These are phyloP conservation scores for Quercus dentata DNA, from an alignment of 306 rosid species.

Conservation along the genomic window DNA sequence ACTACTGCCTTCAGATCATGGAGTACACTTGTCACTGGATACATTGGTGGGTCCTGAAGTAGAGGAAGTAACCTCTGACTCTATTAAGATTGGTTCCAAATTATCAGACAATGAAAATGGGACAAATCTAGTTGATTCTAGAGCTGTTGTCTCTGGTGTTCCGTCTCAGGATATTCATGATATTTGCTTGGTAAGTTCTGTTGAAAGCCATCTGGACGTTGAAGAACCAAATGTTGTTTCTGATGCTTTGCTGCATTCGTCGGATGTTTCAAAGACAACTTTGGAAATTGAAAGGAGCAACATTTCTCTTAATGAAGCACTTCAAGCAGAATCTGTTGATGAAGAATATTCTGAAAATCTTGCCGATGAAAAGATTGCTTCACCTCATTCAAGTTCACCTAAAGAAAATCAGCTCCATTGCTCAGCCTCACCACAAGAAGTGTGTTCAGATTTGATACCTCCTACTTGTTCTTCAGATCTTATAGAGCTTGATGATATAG, in stretches of 20 bases:
- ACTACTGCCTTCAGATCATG: conserved; percentile 32
- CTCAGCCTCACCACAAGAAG: conserved; percentile 36
- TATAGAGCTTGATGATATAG: conserved; percentile 3
- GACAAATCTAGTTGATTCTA: conserved; percentile 33
- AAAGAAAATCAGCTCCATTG: conserved; percentile 32
- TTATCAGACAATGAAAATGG: conserved; percentile 31
- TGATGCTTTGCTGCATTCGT: conserved; percentile 24
- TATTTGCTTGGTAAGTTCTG: conserved; percentile 23
- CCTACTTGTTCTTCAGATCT: conserved; percentile 28
- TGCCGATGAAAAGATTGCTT: conserved; percentile 24
- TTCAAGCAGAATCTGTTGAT: conserved; percentile 32
- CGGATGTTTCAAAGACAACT: conserved; percentile 35
- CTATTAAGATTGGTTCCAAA: conserved; percentile 23
- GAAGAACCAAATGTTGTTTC: conserved; percentile 35
- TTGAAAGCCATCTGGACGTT: conserved; percentile 32
- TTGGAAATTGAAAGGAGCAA: conserved; percentile 31
- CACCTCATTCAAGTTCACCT: conserved; percentile 6
- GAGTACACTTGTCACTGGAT: conserved; percentile 22
- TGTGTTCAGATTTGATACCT: conserved; percentile 16
- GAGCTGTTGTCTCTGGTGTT: conserved; percentile 22
- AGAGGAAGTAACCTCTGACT: conserved; percentile 29
- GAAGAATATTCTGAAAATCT: conserved; percentile 33
- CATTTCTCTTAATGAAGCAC: conserved; percentile 26
- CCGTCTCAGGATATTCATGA: conserved; percentile 35
- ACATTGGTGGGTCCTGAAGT: conserved; percentile 25